Conservation (phyloP, 129 eudicot species). For the Helianthus annuus region DNA sequence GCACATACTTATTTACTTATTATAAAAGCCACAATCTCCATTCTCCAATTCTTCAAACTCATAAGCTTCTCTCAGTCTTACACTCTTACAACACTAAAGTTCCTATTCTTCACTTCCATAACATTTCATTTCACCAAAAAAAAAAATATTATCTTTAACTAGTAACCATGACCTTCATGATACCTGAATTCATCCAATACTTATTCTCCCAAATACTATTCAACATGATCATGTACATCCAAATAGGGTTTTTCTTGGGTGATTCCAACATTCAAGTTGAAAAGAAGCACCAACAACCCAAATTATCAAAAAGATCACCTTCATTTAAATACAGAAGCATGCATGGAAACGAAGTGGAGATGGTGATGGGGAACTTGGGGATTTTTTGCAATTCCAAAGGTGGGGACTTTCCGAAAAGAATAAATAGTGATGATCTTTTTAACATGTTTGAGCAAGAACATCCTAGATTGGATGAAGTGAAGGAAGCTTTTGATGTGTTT, state of each 20-base stretch:
- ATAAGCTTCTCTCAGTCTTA: not conserved
- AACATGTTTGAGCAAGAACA: constrained; percentile 57
- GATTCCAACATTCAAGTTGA: constrained; percentile 27
- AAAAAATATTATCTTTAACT: not conserved
- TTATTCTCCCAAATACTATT: constrained; percentile 25
- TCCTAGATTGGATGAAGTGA: constrained; percentile 61
- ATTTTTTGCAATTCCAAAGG: constrained; percentile 28
- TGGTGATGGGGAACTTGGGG: constrained; percentile 47
- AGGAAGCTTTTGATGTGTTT: constrained; percentile 79
- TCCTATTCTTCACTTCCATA: constrained; percentile 20
- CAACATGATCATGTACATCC: constrained; percentile 31
- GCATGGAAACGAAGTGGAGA: constrained; percentile 34
- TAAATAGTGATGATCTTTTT: constrained; percentile 40
- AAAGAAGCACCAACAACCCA: constrained; percentile 27
- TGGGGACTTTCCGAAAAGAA: constrained; percentile 34
- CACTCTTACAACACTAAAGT: not conserved
- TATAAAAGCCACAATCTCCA: constrained; percentile 22
- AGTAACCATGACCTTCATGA: constrained; percentile 26
- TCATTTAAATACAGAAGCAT: constrained; percentile 20
- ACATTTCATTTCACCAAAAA: constrained; percentile 7
- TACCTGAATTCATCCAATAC: constrained; percentile 39
- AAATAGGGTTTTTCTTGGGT: constrained; percentile 3
- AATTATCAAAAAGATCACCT: constrained; percentile 21
- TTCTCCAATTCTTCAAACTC: constrained; percentile 16
- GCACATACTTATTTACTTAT: not conserved